Base-by-base conservation (phyloP, 371 early-diverging fungal genomes). In the Entomophthora muscae region DNA sequence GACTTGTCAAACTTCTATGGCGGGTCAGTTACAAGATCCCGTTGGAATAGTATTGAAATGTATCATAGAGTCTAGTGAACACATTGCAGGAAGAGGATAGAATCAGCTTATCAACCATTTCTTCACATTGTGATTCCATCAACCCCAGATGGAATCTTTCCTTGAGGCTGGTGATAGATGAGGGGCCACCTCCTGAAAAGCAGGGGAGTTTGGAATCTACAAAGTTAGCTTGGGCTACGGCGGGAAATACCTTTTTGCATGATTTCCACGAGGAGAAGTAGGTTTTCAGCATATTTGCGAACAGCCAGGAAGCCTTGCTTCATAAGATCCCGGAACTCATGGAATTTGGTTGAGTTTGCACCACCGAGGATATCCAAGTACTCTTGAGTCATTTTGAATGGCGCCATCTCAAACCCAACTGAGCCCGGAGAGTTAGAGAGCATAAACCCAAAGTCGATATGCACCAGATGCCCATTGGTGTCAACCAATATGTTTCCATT, bases 361-460 rank as follows among this genome's bases (percentile, higher is more conserved):
- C 95, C 95, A 51, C 93, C 95, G 32, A 98, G 74, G 52, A 98
- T 80, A 66, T 94, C 92, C 30, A 95, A 72, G 68, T 97, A 98
- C 67, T 98, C 99, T 69, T 89, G 90, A 1, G 97, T 86, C 32
- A 98, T 73, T 74, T 98, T 98, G 78, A 98, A 94, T 0, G 97
- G 97, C 23, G 94, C 95, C 72, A 86, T 76, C 73, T 98, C 99
- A 73, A 98, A 95, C 30, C 94, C 95, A n/a, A 98, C 86, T 30
- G 89, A 89, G 7, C 99, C 99, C 0, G 99, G 99, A 22, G 90
- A 89, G 71, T 96, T 97, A 58, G 90, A 90, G 27, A 98, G 75
- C 90, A 98, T 98, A 75, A 97, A 98, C 29, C 99, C 99, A 80
- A 97, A 98, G 76, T 98, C 99, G 66, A 95, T 93, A 71, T 95